Conservation (phyloP, 169 alveolate species). For the Babesia bigemina region DNA sequence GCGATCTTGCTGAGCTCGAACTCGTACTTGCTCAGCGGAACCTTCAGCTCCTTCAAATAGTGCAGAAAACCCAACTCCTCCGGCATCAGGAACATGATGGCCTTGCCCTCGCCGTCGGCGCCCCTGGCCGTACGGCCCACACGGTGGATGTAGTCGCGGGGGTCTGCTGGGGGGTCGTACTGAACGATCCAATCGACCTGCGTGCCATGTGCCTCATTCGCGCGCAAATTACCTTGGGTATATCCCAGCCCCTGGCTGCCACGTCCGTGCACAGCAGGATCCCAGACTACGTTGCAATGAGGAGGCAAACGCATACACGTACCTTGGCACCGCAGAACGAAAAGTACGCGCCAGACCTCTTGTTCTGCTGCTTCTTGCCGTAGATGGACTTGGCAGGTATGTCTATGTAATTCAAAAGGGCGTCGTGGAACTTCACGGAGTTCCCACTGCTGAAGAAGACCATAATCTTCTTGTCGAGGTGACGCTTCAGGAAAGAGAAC, state of each 20-base stretch:
- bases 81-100: constrained; percentile 95
- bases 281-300: constrained; percentile 77
- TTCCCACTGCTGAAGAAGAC: constrained; percentile 97
- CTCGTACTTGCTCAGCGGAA: constrained; percentile 95
- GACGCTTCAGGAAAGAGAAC: constrained; percentile 95
- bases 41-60: constrained; percentile 89
- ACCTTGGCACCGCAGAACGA: constrained; percentile 92
- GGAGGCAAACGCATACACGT: background rate
- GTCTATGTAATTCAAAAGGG: constrained; percentile 96
- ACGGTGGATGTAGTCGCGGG: constrained; percentile 98
- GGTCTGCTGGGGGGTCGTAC: constrained; percentile 99
- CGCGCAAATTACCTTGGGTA: constrained; percentile 87
- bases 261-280: constrained; percentile 98
- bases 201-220: background rate
- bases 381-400: constrained; percentile 94
- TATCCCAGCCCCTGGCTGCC: constrained; percentile 99
- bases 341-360: constrained; percentile 92
- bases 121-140: constrained; percentile 99
- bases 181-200: constrained; percentile 98
- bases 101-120: constrained; percentile 94
- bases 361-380: constrained; percentile 96
- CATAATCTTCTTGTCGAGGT: constrained; percentile 92
- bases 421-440: constrained; percentile 97
- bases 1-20: constrained; percentile 95
- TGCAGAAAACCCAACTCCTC: constrained; percentile 94